Evolutionary conservation across 768 basidiomycete species (phyloP).

Genomic region (Clitopilus hobsonii): DNA sequence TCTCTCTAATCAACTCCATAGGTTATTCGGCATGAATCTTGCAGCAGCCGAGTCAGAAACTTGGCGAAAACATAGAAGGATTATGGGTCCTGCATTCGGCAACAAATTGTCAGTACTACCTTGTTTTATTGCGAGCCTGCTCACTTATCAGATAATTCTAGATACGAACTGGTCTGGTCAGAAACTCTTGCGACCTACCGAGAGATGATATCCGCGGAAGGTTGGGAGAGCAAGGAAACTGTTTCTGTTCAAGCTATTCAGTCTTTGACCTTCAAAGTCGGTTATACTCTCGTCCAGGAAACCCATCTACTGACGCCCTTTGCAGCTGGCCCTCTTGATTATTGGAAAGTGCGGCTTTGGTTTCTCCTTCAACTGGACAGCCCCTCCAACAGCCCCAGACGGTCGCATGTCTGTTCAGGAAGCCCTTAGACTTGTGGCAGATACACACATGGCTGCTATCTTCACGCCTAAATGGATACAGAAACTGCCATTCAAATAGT

Average conservation of each 20-base stretch:
- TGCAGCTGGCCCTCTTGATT: conserved; percentile 36
- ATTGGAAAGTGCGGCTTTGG: conserved; percentile 45
- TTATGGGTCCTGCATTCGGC: conserved; percentile 41
- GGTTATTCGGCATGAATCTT: conserved; percentile 43
- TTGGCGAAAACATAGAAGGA: conserved; percentile 42
- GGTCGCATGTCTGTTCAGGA: conserved; percentile 34
- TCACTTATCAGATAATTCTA: conserved; percentile 5
- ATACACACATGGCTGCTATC: conserved; percentile 19
- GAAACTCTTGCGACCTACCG: conserved; percentile 25
- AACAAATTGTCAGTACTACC: conserved; percentile 28
- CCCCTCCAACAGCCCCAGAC: conserved; percentile 30
- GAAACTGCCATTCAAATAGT: conserved; percentile 31
- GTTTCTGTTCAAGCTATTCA: conserved; percentile 21
- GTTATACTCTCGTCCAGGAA: neutral
- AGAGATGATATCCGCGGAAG: conserved; percentile 26
- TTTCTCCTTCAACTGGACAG: conserved; percentile 35
- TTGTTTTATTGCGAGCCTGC: neutral
- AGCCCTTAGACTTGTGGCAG: conserved; percentile 28
- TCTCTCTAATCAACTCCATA: conserved; percentile 17
- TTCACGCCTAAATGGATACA: conserved; percentile 33
- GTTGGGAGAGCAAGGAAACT: conserved; percentile 17
- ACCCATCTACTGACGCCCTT: neutral
- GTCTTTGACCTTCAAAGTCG: conserved; percentile 26
- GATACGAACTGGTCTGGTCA: conserved; percentile 32
- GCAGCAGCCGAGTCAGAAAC: conserved; percentile 37